Base-by-base conservation (phyloP, 345 rosid genomes). In the Mercurialis annua region DNA sequence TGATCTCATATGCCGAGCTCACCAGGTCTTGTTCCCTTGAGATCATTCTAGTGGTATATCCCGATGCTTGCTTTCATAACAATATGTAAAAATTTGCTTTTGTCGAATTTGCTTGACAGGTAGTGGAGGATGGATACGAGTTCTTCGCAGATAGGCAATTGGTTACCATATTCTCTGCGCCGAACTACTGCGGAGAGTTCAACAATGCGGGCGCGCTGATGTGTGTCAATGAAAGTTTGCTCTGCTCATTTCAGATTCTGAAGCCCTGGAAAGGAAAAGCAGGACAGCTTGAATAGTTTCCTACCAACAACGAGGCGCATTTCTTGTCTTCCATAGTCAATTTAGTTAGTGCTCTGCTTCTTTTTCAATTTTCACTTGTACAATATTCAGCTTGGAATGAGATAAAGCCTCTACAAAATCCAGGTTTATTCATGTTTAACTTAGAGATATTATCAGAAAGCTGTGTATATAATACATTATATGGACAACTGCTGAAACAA, bases 61-160 rank as follows among this genome's bases (percentile, higher is more conserved):
- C 27, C 20, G 15, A 24, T 30, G 54, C 23, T 54, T 47, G 33
- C 34, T 0, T 54, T 26, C 7, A 2, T 26, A 47, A 18, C 14
- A 47, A 47, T 46, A n/a, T 11, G 10, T 27, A 14, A 46, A 47
- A 29, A n/a, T 29, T 34, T 30, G n/a, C 7, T 51, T 5, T 9
- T 34, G 48, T 33, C 16, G 48, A 8, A 64, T 48, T 38, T 27
- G 51, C 20, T 38, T 30, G 23, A 8, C 66, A 62, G 64, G 68
- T 71, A 23, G 68, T 63, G 11, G 68, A 64, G 44, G 69, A 71
- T 63, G 74, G 74, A 10, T 71, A 71, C 18, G 74, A 71, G 34
- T 71, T 71, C 74, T 71, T 71, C 38, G 68, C 74, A 2, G 74
- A 71, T 15, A 55, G 74, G 46, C 74, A 71, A 48, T 66, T 64